These are phyloP conservation scores for Podospora conica DNA, from an alignment of 495 filamentous ascomycete genomes.

Conservation along the genomic window DNA sequence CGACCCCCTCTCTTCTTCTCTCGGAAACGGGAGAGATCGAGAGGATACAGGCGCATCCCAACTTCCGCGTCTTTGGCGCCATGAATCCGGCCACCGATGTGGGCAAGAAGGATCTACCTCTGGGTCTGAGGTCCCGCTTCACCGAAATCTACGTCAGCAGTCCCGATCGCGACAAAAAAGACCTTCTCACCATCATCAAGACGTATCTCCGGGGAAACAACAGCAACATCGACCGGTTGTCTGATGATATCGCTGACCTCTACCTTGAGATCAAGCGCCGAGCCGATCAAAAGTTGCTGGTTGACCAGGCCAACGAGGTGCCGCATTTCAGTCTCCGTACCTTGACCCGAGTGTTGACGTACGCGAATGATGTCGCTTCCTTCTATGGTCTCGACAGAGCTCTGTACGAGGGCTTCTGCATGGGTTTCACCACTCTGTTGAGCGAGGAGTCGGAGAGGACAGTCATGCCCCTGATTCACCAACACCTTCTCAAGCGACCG, in stretches of 20 bases:
- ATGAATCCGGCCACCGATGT: constrained; percentile 99
- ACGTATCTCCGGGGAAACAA: constrained; percentile 71
- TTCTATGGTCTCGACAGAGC: constrained; percentile 83
- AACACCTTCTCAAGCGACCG: constrained; percentile 61
- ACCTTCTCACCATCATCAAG: constrained; percentile 75
- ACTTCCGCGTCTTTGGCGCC: constrained; percentile 94
- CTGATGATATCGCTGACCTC: constrained; percentile 70
- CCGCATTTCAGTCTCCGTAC: constrained; percentile 96
- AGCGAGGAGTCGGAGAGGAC: constrained; percentile 68
- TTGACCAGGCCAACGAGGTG: constrained; percentile 87
- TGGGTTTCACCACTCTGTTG: constrained; percentile 90
- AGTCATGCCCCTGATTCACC: constrained; percentile 74
- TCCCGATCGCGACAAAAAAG: constrained; percentile 76
- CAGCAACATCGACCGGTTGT: constrained; percentile 56
- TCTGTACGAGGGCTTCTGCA: constrained; percentile 93
- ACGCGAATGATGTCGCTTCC: constrained; percentile 75
- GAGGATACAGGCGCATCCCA: constrained; percentile 77
- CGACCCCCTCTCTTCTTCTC: constrained; percentile 74
- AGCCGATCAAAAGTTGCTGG: constrained; percentile 72
- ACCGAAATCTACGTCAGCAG: constrained; percentile 90
- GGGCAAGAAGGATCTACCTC: constrained; percentile 87
- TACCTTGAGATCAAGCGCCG: constrained; percentile 82
- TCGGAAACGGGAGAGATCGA: constrained; percentile 89
- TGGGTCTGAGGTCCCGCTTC: constrained; percentile 61
- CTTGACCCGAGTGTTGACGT: constrained; percentile 81